phyloP scores from a whole-genome alignment of 805 yeast genomes.

The Candida gorgasii region DNA sequence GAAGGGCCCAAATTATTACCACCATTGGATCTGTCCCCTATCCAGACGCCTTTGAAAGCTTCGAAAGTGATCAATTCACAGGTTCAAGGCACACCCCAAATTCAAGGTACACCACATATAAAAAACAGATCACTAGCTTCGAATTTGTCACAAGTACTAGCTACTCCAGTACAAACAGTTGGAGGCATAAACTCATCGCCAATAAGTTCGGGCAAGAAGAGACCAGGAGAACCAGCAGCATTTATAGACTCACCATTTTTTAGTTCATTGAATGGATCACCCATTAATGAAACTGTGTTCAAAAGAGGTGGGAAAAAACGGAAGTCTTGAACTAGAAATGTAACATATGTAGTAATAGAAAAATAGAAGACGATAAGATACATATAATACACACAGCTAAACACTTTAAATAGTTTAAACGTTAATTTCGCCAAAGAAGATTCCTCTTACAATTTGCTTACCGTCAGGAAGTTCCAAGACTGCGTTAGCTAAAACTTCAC shows the following conservation, averaged over 20 bases:
- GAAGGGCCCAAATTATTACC: constrained; percentile 1
- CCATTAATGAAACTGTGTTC: constrained; percentile 10
- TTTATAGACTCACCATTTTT: constrained; percentile 39
- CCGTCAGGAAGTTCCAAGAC: constrained; percentile 51
- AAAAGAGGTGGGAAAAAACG: constrained; percentile 11
- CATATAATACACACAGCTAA: constrained; percentile 2
- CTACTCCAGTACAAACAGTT: constrained; percentile 12
- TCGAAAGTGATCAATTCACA: not conserved
- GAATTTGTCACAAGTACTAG: not conserved
- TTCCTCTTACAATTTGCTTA: constrained; percentile 55
- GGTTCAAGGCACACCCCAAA: not conserved
- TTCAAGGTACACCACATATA: not conserved
- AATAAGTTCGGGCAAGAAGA: constrained; percentile 6
- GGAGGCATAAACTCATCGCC: constrained; percentile 13
- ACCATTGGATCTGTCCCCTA: constrained; percentile 4
- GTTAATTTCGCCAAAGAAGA: constrained; percentile 67
- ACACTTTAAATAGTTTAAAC: constrained; percentile 17
- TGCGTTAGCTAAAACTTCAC: constrained; percentile 53
- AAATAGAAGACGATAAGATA: not conserved
- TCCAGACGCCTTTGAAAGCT: not conserved
- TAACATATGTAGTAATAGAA: not conserved
- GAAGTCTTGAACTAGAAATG: not conserved
- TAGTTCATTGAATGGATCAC: constrained; percentile 23
- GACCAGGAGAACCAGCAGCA: constrained; percentile 39
- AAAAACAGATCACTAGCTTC: not conserved